A percentile compares a stretch with the other conserved stretches of the same genome.
Conservation (phyloP, 495 filamentous ascomycete genomes). For the Neurospora terricola region DNA sequence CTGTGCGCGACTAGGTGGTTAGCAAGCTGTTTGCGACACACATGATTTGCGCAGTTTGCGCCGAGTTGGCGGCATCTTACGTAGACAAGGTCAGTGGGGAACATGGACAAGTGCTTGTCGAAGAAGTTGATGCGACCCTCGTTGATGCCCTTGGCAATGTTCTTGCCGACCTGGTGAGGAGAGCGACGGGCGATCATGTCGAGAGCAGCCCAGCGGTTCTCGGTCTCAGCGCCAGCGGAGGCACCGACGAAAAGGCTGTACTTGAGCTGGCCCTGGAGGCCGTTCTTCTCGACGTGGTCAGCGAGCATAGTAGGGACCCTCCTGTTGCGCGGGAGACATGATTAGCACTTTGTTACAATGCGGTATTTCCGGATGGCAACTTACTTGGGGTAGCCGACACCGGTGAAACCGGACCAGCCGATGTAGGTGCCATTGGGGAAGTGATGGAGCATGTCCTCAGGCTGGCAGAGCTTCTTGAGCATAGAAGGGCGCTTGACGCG, state of each 20-base stretch:
- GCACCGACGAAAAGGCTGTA: slow-evolving; percentile 86
- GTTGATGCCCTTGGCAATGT: slow-evolving; percentile 86
- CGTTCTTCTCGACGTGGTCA: slow-evolving; percentile 84
- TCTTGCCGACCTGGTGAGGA: slow-evolving; percentile 87
- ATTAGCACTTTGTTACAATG: slow-evolving; percentile 5
- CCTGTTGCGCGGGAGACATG: slow-evolving; percentile 28
- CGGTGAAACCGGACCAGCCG: slow-evolving; percentile 87
- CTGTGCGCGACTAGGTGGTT: background rate
- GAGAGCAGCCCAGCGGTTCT: slow-evolving; percentile 76
- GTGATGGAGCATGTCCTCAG: slow-evolving; percentile 68
- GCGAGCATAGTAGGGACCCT: slow-evolving; percentile 78
- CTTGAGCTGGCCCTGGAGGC: slow-evolving; percentile 70
- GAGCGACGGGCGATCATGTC: slow-evolving; percentile 84
- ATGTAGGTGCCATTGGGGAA: slow-evolving; percentile 79
- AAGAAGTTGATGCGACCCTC: slow-evolving; percentile 84
- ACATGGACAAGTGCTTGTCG: slow-evolving; percentile 90
- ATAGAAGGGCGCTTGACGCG: slow-evolving; percentile 67
- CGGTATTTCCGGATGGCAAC: slow-evolving; percentile 17
- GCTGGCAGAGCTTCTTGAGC: slow-evolving; percentile 66
- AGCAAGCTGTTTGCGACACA: background rate
- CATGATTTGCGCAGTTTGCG: background rate
- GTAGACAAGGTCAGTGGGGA: slow-evolving; percentile 78
- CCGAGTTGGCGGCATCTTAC: slow-evolving; percentile 4
- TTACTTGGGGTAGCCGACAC: slow-evolving; percentile 83
- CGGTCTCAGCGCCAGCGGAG: slow-evolving; percentile 80